A percentile compares a stretch with the other conserved stretches of the same genome.
phyloP scores from a whole-genome alignment of 2,329 filamentous ascomycete genomes.

The Epichloe baconii region DNA sequence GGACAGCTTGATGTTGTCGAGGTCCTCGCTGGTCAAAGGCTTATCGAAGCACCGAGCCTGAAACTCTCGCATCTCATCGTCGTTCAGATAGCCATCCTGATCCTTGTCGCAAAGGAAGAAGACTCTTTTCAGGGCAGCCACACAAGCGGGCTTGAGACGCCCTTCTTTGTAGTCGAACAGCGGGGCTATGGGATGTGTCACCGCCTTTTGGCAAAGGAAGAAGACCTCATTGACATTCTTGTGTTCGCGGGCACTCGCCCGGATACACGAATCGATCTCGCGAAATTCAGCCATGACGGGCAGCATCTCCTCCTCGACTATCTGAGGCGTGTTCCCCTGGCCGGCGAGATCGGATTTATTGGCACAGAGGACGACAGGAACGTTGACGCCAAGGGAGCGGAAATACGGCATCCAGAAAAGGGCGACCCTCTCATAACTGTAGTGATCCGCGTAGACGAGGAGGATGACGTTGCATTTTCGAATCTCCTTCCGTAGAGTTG shows the following conservation, averaged over 20 bases:
- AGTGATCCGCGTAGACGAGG: constrained; percentile 94
- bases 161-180: constrained; percentile 93
- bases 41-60: constrained; percentile 90
- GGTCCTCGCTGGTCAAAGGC: constrained; percentile 63
- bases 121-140: constrained; percentile 74
- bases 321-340: constrained; percentile 64
- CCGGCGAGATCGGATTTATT: constrained; percentile 88
- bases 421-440: constrained; percentile 94
- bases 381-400: constrained; percentile 92
- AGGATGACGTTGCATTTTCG: constrained; percentile 95
- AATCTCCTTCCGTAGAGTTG: constrained; percentile 82
- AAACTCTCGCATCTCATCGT: constrained; percentile 81
- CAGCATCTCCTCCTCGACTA: constrained; percentile 93
- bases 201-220: constrained; percentile 95
- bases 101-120: constrained; percentile 97
- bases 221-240: constrained; percentile 94
- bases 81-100: constrained; percentile 83
- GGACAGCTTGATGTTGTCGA: constrained; percentile 82
- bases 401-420: constrained; percentile 99
- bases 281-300: constrained; percentile 98
- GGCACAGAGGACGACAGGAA: constrained; percentile 89
- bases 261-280: constrained; percentile 95
- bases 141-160: constrained; percentile 74
- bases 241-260: constrained; percentile 83
- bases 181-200: constrained; percentile 91